Evolutionary conservation across 768 basidiomycete genomes (phyloP).

Genomic region (Rhizopogon rudus): DNA sequence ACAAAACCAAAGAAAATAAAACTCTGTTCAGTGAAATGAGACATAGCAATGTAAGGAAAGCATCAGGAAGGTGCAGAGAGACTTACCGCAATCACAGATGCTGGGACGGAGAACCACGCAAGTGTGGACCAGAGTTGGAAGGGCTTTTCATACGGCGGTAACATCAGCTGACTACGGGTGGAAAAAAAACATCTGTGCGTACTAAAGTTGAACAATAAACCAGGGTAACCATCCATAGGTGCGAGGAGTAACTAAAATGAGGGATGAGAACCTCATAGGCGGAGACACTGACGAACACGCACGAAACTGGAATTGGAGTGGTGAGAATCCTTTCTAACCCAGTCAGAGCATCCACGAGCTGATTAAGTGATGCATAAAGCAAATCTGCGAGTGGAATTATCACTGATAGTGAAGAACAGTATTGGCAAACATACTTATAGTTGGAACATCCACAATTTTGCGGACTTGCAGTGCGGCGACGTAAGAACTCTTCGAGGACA

Average conservation of each 20-base stretch:
- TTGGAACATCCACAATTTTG: slow-evolving; percentile 44
- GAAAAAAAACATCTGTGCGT: slow-evolving; percentile 9
- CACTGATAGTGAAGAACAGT: not conserved
- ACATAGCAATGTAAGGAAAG: not conserved
- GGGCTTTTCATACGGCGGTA: slow-evolving; percentile 35
- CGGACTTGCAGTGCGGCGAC: slow-evolving; percentile 52
- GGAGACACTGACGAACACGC: not conserved
- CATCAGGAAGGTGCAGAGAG: no score
- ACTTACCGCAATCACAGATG: slow-evolving; percentile 46
- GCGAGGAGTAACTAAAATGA: slow-evolving; percentile 50
- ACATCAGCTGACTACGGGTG: not conserved
- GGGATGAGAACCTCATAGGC: not conserved
- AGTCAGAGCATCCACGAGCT: slow-evolving; percentile 59
- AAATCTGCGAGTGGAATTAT: slow-evolving; percentile 28
- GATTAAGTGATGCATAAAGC: slow-evolving; percentile 43
- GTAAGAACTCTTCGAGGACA: slow-evolving; percentile 52
- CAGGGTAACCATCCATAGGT: slow-evolving; percentile 60
- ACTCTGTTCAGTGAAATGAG: slow-evolving; percentile 28
- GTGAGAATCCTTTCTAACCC: slow-evolving; percentile 71
- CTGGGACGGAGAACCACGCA: slow-evolving; percentile 61
- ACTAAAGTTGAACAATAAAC: slow-evolving; percentile 62
- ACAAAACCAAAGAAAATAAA: slow-evolving; percentile 74
- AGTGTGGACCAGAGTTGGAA: slow-evolving; percentile 56
- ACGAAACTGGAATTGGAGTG: slow-evolving; percentile 35
- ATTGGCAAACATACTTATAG: slow-evolving; percentile 32